Percentiles rank a stretch among this genome's conserved stretches.
These are phyloP conservation scores for Corrigiola litoralis DNA, from an alignment of 179 eudicot genomes.

Conservation along the genomic window DNA sequence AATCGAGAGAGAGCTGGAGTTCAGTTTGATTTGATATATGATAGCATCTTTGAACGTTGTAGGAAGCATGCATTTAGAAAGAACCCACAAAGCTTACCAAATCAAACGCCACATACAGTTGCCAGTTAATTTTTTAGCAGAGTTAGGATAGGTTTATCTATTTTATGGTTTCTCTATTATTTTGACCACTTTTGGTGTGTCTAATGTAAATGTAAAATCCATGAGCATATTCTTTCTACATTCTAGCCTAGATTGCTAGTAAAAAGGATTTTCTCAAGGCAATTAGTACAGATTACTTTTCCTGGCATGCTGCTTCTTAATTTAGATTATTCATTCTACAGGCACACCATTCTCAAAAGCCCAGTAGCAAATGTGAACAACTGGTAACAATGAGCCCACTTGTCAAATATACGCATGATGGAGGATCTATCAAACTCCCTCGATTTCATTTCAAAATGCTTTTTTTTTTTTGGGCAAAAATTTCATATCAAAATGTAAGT, in stretches of 20 bases:
- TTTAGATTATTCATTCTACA: too few relatives aligned
- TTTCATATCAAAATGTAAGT: too few relatives aligned
- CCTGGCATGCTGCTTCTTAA: too few relatives aligned
- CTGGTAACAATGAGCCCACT: too few relatives aligned
- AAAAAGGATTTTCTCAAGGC: not conserved
- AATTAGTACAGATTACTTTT: too few relatives aligned
- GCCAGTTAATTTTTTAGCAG: conserved; percentile 8
- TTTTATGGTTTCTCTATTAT: not conserved
- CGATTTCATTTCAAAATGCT: too few relatives aligned
- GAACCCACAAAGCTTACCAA: conserved; percentile 56
- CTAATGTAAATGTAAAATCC: conserved; percentile 23
- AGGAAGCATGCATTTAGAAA: conserved; percentile 76
- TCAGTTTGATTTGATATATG: conserved; percentile 80
- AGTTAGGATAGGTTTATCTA: conserved; percentile 4
- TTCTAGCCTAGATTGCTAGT: conserved; percentile 1
- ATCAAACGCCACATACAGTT: conserved; percentile 32
- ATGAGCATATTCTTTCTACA: conserved; percentile 4
- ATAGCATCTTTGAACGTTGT: conserved; percentile 82
- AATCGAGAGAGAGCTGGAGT: conserved; percentile 83
- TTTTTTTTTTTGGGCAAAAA: too few relatives aligned
- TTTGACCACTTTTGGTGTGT: conserved; percentile 5
- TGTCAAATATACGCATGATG: too few relatives aligned
- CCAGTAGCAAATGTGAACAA: not conserved
- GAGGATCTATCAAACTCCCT: too few relatives aligned
- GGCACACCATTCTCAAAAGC: not conserved